Percentiles rank a stretch among this genome's conserved stretches.
These are phyloP conservation scores for Penicillium sp. DNA, from an alignment of 2,329 filamentous ascomycete species.

Conservation along the genomic window DNA sequence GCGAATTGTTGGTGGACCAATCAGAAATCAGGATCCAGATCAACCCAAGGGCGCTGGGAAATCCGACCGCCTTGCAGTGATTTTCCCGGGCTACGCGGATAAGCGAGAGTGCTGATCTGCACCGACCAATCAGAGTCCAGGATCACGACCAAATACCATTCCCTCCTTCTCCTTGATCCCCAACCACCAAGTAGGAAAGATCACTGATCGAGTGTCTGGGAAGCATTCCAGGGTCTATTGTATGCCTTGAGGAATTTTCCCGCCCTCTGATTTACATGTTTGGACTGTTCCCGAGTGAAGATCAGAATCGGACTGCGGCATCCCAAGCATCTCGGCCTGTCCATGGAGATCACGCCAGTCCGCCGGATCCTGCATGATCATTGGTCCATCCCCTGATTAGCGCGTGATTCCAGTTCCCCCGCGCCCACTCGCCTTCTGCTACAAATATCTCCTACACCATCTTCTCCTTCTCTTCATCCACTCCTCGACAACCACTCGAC, in stretches of 20 bases:
- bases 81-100: conserved; percentile 12
- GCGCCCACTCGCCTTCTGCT: conserved; percentile 26
- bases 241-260: conserved; percentile 15
- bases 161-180: conserved; percentile 32
- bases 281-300: conserved; percentile 14
- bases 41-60: conserved; percentile 28
- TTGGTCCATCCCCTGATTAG: conserved; percentile 33
- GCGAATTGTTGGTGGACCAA: conserved; percentile 14
- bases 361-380: conserved; percentile 29
- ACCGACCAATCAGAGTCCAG: conserved; percentile 33
- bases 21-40: conserved; percentile 22
- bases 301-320: conserved; percentile 25
- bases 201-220: conserved; percentile 13
- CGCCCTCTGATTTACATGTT: conserved; percentile 13
- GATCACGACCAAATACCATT: conserved; percentile 34
- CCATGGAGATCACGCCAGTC: conserved; percentile 26
- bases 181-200: conserved; percentile 21
- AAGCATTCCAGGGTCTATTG: conserved; percentile 10
- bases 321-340: conserved; percentile 21
- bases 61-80: conserved; percentile 27
- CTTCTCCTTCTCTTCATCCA: conserved; percentile 26
- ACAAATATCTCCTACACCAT: conserved; percentile 36
- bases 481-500: conserved; percentile 16
- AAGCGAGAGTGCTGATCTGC: conserved; percentile 31
- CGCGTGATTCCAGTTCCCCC: conserved; percentile 36